phyloP scores from a whole-genome alignment of 331 rosid genomes.

The Malus hybrid region DNA sequence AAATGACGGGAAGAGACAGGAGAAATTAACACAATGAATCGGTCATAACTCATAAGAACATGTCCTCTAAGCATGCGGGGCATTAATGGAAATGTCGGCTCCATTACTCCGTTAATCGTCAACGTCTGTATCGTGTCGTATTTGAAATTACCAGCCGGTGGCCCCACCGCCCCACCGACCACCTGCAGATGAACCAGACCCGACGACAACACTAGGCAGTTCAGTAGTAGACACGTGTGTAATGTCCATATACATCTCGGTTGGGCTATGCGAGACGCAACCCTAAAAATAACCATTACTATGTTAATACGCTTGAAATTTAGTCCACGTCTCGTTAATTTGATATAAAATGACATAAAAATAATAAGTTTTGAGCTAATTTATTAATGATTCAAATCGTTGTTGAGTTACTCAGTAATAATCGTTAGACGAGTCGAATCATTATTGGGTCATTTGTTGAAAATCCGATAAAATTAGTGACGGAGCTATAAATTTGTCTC shows the following conservation, averaged over 20 bases:
- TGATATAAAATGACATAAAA: too few relatives aligned
- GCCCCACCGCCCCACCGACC: background rate
- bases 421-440: too few relatives aligned
- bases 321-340: too few relatives aligned
- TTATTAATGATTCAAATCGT: too few relatives aligned
- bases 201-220: background rate
- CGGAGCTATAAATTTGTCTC: too few relatives aligned
- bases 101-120: background rate
- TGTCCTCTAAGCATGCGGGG: background rate
- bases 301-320: too few relatives aligned
- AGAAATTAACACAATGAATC: background rate
- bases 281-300: too few relatives aligned
- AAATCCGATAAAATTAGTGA: too few relatives aligned
- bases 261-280: background rate
- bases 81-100: background rate
- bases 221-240: background rate
- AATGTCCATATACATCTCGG: background rate
- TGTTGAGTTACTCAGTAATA: too few relatives aligned
- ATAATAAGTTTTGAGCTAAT: too few relatives aligned
- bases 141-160: background rate
- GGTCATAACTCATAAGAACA: background rate
- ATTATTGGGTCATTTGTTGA: too few relatives aligned
- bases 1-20: background rate
- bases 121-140: background rate
- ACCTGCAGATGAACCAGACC: background rate